Base-by-base conservation (phyloP, 345 rosid species). In the Microcos paniculata region DNA sequence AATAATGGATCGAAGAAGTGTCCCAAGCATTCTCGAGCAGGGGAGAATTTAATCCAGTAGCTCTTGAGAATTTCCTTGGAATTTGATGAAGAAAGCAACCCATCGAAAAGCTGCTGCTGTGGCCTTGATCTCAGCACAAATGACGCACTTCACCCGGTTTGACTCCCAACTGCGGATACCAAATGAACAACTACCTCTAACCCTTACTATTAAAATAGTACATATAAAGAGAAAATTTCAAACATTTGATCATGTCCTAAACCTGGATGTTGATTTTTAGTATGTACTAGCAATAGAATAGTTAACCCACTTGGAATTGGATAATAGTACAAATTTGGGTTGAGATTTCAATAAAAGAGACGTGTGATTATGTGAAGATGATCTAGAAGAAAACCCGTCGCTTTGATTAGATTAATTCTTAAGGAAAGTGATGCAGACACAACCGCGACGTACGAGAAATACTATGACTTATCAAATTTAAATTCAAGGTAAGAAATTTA, bases 21-120 rank as follows among this genome's bases (percentile, higher is more conserved):
- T 19, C 56, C 23, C 6, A 52, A 19, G 23, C 56, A 52, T 2
- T 40, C 45, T 6, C 8, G 8, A 42, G 45, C 45, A 42, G 11
- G 45, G 11, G 40, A 42, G 12, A 48, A 21, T 38, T 65, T 13
- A 42, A 65, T 65, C 24, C 71, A 38, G 18, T 21, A 14, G 10
- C 2, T 21, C 11, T 9, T 64, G 49, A 64, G 69, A 64, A 21
- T 40, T 40, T 12, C n/a, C 14, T 67, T 46, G 56, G 56, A 26
- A 46, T 67, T 46, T 46, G 71, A 26, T 67, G 71, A 46, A 67
- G 71, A 67, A 67, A 67, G 56, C 71, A 46, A 67, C 71, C 23
- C 55, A 67, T 26, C 56, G 12, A 46, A 35, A 40, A 46, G 23
- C 14, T 46, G 38, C 56, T 46, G 56, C 38, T 67, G 55, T 45